Conservation (phyloP, 2,329 filamentous ascomycete genomes). For the Teratosphaeria pseudoeucalypti region DNA sequence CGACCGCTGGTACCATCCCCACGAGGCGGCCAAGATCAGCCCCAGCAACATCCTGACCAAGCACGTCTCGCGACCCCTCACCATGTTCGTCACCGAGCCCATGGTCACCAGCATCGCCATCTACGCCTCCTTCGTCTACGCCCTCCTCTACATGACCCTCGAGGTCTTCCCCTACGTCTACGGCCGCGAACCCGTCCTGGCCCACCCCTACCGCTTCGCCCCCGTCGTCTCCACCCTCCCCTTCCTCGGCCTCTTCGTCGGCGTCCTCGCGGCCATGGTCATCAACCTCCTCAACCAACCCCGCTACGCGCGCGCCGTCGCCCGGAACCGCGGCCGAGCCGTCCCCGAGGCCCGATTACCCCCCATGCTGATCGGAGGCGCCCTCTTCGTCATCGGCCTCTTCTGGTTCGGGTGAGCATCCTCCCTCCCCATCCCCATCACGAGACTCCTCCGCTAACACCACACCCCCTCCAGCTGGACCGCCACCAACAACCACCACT, state of each 20-base stretch:
- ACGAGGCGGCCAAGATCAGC: conserved; percentile 34
- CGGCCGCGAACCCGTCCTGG: conserved; percentile 2
- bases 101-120: conserved; percentile 44
- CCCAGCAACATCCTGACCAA: conserved; percentile 32
- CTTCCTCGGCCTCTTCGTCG: conserved; percentile 36
- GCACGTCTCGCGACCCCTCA: conserved; percentile 32
- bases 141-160: conserved; percentile 37
- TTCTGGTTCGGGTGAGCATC: conserved; percentile 6
- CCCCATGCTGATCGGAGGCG: conserved; percentile 36
- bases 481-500: conserved; percentile 27
- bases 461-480: conserved; percentile 28
- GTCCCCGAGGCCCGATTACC: conserved; percentile 30
- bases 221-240: conserved; percentile 35
- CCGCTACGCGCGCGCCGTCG: conserved; percentile 29
- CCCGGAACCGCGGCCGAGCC: conserved; percentile 24
- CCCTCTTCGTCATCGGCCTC: conserved; percentile 31
- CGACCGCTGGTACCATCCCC: conserved; percentile 33
- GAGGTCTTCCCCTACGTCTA: conserved; percentile 41
- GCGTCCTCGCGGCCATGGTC: conserved; percentile 29
- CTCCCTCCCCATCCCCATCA: not conserved
- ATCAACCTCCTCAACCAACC: conserved; percentile 41
- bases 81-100: conserved; percentile 39
- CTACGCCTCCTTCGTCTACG: conserved; percentile 36
- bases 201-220: conserved; percentile 32
- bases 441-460: not conserved